Percentiles rank a stretch among this genome's conserved stretches.
Evolutionary conservation across 202 grass and related monocot species (phyloP).

Genomic region (Panicum virgatum): DNA sequence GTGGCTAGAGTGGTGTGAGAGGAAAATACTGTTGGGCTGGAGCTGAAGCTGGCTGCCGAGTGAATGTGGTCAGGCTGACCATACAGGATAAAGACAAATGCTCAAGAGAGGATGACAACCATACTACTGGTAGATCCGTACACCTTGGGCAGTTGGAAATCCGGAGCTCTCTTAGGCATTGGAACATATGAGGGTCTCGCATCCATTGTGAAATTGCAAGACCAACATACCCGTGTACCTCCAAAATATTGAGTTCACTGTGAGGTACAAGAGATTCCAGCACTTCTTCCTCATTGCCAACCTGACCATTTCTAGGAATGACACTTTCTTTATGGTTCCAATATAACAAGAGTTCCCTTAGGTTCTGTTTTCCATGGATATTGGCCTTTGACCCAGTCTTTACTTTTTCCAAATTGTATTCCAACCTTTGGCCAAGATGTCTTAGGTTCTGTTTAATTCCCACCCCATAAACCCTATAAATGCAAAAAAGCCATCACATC

Average conservation of each 20-base stretch:
- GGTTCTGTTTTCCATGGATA: conserved; percentile 12
- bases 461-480: too few species aligned
- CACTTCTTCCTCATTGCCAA: background rate
- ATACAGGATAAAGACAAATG: background rate
- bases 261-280: conserved; percentile 31
- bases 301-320: too few species aligned
- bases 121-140: background rate
- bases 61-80: background rate
- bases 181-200: background rate
- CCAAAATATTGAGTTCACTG: background rate
- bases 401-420: conserved; percentile 40
- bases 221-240: conserved; percentile 24
- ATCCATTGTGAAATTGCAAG: background rate
- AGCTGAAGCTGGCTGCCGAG: too few species aligned
- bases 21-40: too few species aligned
- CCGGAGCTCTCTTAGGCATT: background rate
- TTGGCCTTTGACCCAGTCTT: background rate
- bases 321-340: too few species aligned
- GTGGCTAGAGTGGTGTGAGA: too few species aligned
- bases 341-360: background rate
- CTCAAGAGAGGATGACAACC: conserved; percentile 21
- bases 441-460: too few species aligned
- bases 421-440: conserved; percentile 11
- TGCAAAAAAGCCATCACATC: too few species aligned
- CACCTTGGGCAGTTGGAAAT: conserved; percentile 5